A percentile compares a stretch with the other conserved stretches of the same genome.
These are phyloP conservation scores for Gynandropsis gynandra DNA, from an alignment of 345 rosid species.

Conservation along the genomic window DNA sequence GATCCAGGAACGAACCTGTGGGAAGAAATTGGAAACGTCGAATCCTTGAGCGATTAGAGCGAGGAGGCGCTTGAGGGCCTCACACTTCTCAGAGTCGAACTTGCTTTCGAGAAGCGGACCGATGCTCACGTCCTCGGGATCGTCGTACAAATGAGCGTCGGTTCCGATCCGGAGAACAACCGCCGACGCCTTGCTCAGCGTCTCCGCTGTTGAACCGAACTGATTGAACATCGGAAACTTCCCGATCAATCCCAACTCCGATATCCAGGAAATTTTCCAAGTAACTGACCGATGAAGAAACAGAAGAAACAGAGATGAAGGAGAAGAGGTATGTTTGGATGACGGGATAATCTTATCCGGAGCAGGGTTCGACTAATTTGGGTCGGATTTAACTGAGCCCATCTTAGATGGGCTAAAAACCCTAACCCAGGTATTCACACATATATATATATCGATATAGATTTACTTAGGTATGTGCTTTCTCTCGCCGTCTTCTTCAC, in stretches of 20 bases:
- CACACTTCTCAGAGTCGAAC: slow-evolving; percentile 91
- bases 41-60: slow-evolving; percentile 92
- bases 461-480: background rate
- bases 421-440: background rate
- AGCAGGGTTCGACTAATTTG: background rate
- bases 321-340: slow-evolving; percentile 19
- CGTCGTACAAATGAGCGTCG: slow-evolving; percentile 95
- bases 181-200: slow-evolving; percentile 89
- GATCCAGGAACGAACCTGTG: slow-evolving; percentile 48
- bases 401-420: background rate
- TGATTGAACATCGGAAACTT: slow-evolving; percentile 47
- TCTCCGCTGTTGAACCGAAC: slow-evolving; percentile 73
- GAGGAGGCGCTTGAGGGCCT: slow-evolving; percentile 91
- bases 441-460: background rate
- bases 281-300: background rate
- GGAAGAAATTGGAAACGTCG: slow-evolving; percentile 96
- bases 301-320: slow-evolving; percentile 5
- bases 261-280: background rate
- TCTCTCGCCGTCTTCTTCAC: background rate
- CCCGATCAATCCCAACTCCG: slow-evolving; percentile 23
- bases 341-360: slow-evolving; percentile 2
- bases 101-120: slow-evolving; percentile 82
- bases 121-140: slow-evolving; percentile 86
- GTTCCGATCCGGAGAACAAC: slow-evolving; percentile 82
- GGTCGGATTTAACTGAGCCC: slow-evolving; percentile 11